Evolutionary conservation across 2,329 filamentous ascomycete genomes (phyloP).

Genomic region (Teratosphaeriaceae sp.): DNA sequence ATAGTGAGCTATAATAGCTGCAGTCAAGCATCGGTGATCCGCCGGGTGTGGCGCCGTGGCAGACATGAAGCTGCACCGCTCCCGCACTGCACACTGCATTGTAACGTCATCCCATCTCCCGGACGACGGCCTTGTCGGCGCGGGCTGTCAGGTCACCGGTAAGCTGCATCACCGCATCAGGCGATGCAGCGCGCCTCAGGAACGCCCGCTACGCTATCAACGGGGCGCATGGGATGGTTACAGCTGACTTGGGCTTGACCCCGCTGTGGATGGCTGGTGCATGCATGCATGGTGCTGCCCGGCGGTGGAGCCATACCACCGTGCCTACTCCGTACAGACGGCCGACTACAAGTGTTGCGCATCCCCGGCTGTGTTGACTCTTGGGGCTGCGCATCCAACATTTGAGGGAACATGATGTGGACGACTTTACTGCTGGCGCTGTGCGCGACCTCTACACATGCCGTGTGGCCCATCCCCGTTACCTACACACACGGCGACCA

Average conservation of each 20-base stretch:
- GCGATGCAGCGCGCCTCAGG: too few relatives aligned
- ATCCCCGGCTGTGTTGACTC: not conserved
- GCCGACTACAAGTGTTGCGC: too few relatives aligned
- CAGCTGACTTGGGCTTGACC: conserved; percentile 5
- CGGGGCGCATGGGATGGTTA: not conserved
- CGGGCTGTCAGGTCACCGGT: too few relatives aligned
- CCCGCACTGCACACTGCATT: not conserved
- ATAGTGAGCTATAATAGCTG: too few relatives aligned
- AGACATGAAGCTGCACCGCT: too few relatives aligned
- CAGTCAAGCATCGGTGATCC: too few relatives aligned
- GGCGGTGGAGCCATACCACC: not conserved
- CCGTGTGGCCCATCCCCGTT: conserved; percentile 39
- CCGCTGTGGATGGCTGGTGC: conserved; percentile 2
- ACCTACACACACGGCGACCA: conserved; percentile 32
- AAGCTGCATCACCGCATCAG: too few relatives aligned
- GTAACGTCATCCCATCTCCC: conserved; percentile 1
- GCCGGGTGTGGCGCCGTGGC: not conserved
- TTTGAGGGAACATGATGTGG: conserved; percentile 1
- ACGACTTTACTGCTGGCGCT: not conserved
- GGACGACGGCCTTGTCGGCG: too few relatives aligned
- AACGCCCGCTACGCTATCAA: not conserved
- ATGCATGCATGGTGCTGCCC: too few relatives aligned
- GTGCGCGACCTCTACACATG: conserved; percentile 19
- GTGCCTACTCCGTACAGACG: too few relatives aligned
- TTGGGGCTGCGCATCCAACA: too few relatives aligned